Conservation (phyloP, 768 basidiomycete species). For the Hemileccinum impolitum region DNA sequence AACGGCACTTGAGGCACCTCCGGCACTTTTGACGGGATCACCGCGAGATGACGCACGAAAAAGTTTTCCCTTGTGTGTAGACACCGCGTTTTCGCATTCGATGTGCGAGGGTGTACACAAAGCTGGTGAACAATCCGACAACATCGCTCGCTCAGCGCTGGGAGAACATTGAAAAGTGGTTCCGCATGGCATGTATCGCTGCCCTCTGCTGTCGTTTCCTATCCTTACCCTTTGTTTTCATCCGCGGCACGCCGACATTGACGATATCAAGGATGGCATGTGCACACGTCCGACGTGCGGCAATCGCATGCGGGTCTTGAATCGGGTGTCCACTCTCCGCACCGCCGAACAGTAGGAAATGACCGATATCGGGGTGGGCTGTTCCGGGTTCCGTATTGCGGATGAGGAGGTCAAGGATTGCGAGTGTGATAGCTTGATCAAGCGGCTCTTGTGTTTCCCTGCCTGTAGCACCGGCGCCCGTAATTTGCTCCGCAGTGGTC, state of each 20-base stretch:
- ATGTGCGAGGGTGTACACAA: constrained; percentile 82
- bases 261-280: constrained; percentile 80
- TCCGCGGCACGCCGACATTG: constrained; percentile 64
- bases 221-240: constrained; percentile 44
- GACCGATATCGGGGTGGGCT: constrained; percentile 78
- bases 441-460: constrained; percentile 43
- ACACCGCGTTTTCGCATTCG: constrained; percentile 78
- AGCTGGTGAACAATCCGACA: constrained; percentile 83
- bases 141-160: constrained; percentile 79
- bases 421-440: constrained; percentile 67
- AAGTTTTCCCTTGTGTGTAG: constrained; percentile 86
- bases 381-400: constrained; percentile 63
- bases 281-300: constrained; percentile 64
- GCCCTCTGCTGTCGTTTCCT: constrained; percentile 29
- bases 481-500: constrained; percentile 53
- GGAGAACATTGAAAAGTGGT: constrained; percentile 63
- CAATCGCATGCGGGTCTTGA: constrained; percentile 75
- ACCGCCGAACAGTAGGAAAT: constrained; percentile 80
- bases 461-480: constrained; percentile 73
- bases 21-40: constrained; percentile 65
- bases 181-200: constrained; percentile 27
- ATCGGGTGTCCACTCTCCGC: constrained; percentile 59
- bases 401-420: constrained; percentile 79
- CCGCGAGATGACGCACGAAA: constrained; percentile 80
- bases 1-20: constrained; percentile 44